Evolutionary conservation across 2,329 filamentous ascomycete genomes (phyloP).

Genomic region (Phyllosticta paracitricarpa): DNA sequence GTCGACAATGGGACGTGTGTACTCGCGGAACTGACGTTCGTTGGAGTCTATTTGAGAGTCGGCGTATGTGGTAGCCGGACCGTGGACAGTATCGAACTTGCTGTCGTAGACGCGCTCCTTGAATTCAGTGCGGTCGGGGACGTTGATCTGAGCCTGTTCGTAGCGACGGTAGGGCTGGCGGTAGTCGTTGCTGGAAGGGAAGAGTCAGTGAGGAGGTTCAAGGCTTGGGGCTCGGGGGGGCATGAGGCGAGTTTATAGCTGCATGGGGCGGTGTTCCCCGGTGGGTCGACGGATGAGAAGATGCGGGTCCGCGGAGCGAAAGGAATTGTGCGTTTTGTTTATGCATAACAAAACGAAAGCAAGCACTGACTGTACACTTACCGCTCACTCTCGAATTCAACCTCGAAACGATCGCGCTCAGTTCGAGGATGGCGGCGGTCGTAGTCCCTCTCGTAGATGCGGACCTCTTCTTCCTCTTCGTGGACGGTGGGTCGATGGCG

Average conservation of each 20-base stretch:
- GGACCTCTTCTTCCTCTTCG: conserved; percentile 23
- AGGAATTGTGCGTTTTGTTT: conserved; percentile 14
- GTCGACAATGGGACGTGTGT: conserved; percentile 43
- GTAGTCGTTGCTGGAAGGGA: conserved; percentile 37
- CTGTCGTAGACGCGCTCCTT: conserved; percentile 41
- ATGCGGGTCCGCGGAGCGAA: background rate
- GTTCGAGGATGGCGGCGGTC: conserved; percentile 1
- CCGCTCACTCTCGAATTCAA: conserved; percentile 21
- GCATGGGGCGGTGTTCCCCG: background rate
- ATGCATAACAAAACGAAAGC: conserved; percentile 12
- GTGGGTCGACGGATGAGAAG: conserved; percentile 13
- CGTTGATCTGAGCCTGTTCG: conserved; percentile 57
- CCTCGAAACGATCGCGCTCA: conserved; percentile 13
- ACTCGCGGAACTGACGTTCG: conserved; percentile 58
- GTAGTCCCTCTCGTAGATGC: conserved; percentile 21
- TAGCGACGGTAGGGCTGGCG: conserved; percentile 46
- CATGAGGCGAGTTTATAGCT: background rate
- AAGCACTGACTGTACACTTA: conserved; percentile 11
- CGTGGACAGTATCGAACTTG: conserved; percentile 37
- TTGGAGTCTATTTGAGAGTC: conserved; percentile 47
- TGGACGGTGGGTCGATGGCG: conserved; percentile 52
- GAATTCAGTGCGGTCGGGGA: conserved; percentile 49
- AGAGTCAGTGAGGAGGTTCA: background rate
- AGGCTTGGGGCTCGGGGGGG: background rate
- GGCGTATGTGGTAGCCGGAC: conserved; percentile 38